A percentile compares a stretch with the other conserved stretches of the same genome.
These are phyloP conservation scores for Penicillium goetzii DNA, from an alignment of 495 filamentous ascomycete genomes.

Conservation along the genomic window DNA sequence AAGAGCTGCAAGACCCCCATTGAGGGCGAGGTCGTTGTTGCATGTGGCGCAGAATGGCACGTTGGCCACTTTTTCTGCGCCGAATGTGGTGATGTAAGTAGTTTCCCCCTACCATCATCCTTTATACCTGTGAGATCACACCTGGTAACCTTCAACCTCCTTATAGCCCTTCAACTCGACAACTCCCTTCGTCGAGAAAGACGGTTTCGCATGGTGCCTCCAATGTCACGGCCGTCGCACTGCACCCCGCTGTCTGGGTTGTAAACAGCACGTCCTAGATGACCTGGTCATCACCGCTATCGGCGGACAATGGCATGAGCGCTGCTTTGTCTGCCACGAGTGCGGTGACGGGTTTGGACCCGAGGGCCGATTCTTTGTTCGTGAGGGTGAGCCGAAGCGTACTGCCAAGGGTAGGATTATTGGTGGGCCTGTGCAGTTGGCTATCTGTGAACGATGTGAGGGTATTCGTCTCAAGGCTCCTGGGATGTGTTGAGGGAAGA, in stretches of 20 bases:
- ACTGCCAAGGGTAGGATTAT: constrained; percentile 54
- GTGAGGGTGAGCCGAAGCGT: constrained; percentile 57
- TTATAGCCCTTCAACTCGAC: constrained; percentile 71
- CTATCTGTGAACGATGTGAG: constrained; percentile 68
- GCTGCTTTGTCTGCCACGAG: constrained; percentile 85
- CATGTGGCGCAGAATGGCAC: constrained; percentile 94
- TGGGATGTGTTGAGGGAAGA: constrained; percentile 31
- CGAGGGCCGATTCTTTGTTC: constrained; percentile 67
- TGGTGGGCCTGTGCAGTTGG: constrained; percentile 50
- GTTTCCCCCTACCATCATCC: not conserved
- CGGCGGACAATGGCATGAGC: constrained; percentile 90
- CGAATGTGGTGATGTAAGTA: constrained; percentile 85
- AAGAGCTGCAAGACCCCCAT: constrained; percentile 99
- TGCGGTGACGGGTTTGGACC: constrained; percentile 61
- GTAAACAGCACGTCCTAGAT: constrained; percentile 81
- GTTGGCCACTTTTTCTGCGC: constrained; percentile 99
- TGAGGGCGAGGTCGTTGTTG: constrained; percentile 90
- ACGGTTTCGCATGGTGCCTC: constrained; percentile 99
- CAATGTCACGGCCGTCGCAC: constrained; percentile 90
- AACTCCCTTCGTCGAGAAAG: constrained; percentile 94
- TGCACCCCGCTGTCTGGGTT: constrained; percentile 83
- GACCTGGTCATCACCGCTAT: constrained; percentile 84
- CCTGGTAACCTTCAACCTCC: constrained; percentile 8
- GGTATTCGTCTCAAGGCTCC: constrained; percentile 64
- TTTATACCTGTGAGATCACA: not conserved